Conservation (phyloP, 2,329 filamentous ascomycete species). For the Aspergillaceae sp. region DNA sequence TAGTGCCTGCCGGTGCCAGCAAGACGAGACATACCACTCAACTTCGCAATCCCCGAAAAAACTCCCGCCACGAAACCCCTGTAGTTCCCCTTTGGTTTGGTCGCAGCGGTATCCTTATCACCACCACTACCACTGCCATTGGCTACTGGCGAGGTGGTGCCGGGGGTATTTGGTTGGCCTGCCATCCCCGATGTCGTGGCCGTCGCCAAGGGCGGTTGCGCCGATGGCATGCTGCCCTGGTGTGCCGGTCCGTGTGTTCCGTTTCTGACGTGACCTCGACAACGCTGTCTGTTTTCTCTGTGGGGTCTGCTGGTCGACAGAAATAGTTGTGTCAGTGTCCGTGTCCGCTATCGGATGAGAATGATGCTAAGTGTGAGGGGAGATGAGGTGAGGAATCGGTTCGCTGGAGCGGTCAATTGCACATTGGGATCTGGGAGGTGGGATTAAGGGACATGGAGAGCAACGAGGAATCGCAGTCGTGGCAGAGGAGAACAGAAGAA, state of each 20-base stretch:
- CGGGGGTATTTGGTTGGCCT: neutral
- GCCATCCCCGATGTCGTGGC: constrained; percentile 2
- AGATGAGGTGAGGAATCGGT: no score
- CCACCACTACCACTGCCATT: neutral
- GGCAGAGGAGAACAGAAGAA: neutral
- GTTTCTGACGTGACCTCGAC: neutral
- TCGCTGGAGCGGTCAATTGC: neutral
- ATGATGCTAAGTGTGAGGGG: neutral
- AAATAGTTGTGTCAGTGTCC: neutral
- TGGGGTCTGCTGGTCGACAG: neutral
- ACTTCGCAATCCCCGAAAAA: constrained; percentile 86
- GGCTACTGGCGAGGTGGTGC: neutral
- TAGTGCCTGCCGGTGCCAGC: no score
- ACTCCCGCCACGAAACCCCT: constrained; percentile 97
- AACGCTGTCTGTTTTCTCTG: neutral
- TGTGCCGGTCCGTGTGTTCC: no score
- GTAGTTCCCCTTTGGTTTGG: constrained; percentile 51
- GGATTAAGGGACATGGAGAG: neutral
- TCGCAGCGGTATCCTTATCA: constrained; percentile 4
- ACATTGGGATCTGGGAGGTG: neutral
- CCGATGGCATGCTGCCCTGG: constrained; percentile 11
- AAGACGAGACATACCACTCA: constrained; percentile 54
- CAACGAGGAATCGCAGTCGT: neutral
- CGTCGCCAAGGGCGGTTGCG: constrained; percentile 6
- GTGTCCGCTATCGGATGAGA: constrained; percentile 9